phyloP scores from a whole-genome alignment of 352 stramenopile genomes.

The Albugo candida region DNA sequence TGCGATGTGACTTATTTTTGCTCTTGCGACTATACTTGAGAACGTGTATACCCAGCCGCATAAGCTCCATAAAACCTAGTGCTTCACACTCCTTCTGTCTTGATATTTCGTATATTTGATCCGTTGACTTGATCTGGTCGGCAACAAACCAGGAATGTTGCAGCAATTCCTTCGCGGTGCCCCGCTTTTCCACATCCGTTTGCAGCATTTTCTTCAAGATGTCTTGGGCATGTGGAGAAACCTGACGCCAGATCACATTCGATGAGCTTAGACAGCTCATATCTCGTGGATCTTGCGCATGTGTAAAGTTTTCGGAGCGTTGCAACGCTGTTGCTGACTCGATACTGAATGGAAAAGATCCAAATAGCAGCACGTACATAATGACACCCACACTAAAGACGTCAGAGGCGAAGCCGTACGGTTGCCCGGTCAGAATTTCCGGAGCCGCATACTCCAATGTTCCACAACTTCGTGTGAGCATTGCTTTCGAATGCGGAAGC shows the following conservation, averaged over 20 bases:
- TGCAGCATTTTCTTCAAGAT: constrained; percentile 37
- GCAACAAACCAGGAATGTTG: constrained; percentile 34
- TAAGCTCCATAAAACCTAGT: constrained; percentile 43
- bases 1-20: constrained; percentile 11
- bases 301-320: constrained; percentile 34
- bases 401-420: constrained; percentile 60
- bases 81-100: constrained; percentile 29
- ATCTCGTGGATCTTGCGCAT: constrained; percentile 45
- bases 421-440: constrained; percentile 35
- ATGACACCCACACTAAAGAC: constrained; percentile 66
- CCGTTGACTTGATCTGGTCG: constrained; percentile 4
- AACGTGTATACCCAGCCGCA: constrained; percentile 35
- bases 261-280: constrained; percentile 50
- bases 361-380: constrained; percentile 63
- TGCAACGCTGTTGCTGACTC: constrained; percentile 46
- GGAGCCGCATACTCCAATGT: constrained; percentile 63
- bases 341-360: constrained; percentile 55
- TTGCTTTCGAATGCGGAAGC: constrained; percentile 21
- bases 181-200: constrained; percentile 23
- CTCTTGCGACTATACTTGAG: constrained; percentile 19
- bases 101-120: constrained; percentile 10
- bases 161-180: constrained; percentile 40
- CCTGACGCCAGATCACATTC: constrained; percentile 33
- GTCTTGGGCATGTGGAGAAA: constrained; percentile 36
- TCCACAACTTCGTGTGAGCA: constrained; percentile 40